phyloP scores from a whole-genome alignment of 352 stramenopile species.

The Phytophthora tubulina region DNA sequence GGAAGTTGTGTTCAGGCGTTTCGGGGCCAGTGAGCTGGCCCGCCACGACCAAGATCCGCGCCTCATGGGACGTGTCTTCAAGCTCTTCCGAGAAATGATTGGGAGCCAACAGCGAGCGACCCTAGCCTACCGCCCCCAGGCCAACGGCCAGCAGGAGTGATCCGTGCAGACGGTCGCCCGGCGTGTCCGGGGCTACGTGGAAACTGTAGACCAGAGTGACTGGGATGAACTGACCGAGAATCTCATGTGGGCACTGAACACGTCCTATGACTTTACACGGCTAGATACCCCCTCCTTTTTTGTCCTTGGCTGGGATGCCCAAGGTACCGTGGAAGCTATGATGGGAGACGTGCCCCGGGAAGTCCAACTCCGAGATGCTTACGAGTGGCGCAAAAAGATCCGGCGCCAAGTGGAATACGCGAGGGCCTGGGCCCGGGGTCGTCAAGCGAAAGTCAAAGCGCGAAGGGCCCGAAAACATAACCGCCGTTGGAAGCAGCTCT shows the following conservation, averaged over 20 bases:
- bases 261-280: too few relatives aligned
- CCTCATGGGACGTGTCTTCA: too few relatives aligned
- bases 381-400: constrained; percentile 9
- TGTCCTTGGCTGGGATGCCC: too few relatives aligned
- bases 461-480: constrained; percentile 4
- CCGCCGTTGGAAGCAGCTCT: neutral
- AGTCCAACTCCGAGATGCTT: neutral
- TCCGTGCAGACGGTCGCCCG: constrained; percentile 43
- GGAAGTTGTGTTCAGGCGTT: constrained; percentile 15
- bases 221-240: constrained; percentile 43
- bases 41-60: constrained; percentile 36
- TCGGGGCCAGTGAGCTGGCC: constrained; percentile 32
- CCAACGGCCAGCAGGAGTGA: constrained; percentile 47
- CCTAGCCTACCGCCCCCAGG: constrained; percentile 42
- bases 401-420: constrained; percentile 14
- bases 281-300: too few relatives aligned
- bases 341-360: neutral
- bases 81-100: too few relatives aligned
- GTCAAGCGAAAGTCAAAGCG: constrained; percentile 7
- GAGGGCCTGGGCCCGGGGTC: constrained; percentile 4
- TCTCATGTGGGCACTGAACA: constrained; percentile 32
- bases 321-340: too few relatives aligned
- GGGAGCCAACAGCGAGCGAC: constrained; percentile 32
- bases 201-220: constrained; percentile 33
- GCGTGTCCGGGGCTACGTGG: constrained; percentile 21